Evolutionary conservation across 192 early-diverging fungal genomes (phyloP), one percentile per base, ranked within the genome.

Genomic region (Kickxella alabastrina): DNA sequence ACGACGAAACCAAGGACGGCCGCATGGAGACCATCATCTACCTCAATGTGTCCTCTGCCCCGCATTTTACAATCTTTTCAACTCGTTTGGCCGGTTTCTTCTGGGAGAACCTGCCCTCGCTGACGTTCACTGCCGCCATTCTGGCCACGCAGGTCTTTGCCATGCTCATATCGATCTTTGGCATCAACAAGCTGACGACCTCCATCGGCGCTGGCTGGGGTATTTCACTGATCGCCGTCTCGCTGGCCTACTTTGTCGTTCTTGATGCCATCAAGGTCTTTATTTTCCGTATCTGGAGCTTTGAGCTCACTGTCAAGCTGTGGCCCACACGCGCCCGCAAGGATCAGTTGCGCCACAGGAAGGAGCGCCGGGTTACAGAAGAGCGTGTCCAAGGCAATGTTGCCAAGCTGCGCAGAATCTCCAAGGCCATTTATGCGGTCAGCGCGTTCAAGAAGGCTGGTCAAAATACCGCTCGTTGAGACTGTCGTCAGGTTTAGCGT

Each of bases 1-100:
- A 64, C 12, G 75, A 77, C 43, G 48, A 59, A n/a, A 59, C 64
- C 22, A 68, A 68, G 37, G 54, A 68, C 41, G 61, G 59, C 0
- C 29, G 70, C 10, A 74, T 94, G 31, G 83, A 93, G 59, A 88
- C 93, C 23, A 88, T 93, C 66, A 94, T 96, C 82, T 94, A 95
- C 69, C 82, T 95, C 31, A 85, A 95, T 52, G 90, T 95, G 49
- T 92, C 91, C 14, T 91, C 88, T 13, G 83, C 80, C 48, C 90
- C 90, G 32, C 92, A 95, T 69, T 95, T 95, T 71, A 90, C 92
- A 25, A 95, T 95, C 54, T 95, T 95, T 76, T 93, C 91, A 12
- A 93, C 93, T 18, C 85, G 92, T 61, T 65, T 93, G 6, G 78
- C 84, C 22, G 85, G 87, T 35, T 92, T 82, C 68, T 92, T 90